These are phyloP conservation scores for Pichia insulana DNA, from an alignment of 805 yeast genomes.

Conservation along the genomic window DNA sequence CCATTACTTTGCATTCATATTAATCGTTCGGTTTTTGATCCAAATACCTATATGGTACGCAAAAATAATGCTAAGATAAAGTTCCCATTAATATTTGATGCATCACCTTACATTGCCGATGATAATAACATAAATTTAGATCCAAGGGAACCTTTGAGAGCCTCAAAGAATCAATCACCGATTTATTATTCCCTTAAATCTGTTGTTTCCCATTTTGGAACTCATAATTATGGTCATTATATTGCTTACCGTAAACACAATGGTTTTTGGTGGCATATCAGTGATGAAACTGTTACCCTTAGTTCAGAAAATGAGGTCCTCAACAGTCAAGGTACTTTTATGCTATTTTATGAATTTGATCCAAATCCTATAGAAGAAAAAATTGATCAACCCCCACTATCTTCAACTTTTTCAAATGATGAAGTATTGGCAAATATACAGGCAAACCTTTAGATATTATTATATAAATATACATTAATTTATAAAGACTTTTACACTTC, in stretches of 20 bases:
- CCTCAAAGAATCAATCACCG: constrained; percentile 1
- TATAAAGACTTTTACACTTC: constrained; percentile 1
- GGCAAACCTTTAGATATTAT: constrained; percentile 10
- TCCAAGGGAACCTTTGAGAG: constrained; percentile 53
- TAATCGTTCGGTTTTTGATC: constrained; percentile 89
- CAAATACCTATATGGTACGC: constrained; percentile 69
- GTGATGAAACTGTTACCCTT: constrained; percentile 80
- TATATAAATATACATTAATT: background rate
- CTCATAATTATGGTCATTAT: constrained; percentile 96
- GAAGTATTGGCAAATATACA: constrained; percentile 6
- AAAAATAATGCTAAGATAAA: constrained; percentile 79
- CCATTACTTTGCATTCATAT: constrained; percentile 78
- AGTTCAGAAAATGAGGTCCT: constrained; percentile 77
- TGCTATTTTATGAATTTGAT: constrained; percentile 73
- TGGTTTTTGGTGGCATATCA: constrained; percentile 91
- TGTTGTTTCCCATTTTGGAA: constrained; percentile 87
- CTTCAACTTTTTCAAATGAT: background rate
- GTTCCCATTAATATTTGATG: constrained; percentile 62
- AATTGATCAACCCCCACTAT: background rate
- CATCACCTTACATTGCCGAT: constrained; percentile 62
- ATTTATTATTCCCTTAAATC: constrained; percentile 68
- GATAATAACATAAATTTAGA: constrained; percentile 67
- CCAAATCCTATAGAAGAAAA: constrained; percentile 10
- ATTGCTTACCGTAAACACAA: constrained; percentile 76
- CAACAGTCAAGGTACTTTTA: constrained; percentile 77